Evolutionary conservation across 306 rosid genomes (phyloP), one percentile per base, ranked within the genome.

Genomic region (Gastrolobium villosum): DNA sequence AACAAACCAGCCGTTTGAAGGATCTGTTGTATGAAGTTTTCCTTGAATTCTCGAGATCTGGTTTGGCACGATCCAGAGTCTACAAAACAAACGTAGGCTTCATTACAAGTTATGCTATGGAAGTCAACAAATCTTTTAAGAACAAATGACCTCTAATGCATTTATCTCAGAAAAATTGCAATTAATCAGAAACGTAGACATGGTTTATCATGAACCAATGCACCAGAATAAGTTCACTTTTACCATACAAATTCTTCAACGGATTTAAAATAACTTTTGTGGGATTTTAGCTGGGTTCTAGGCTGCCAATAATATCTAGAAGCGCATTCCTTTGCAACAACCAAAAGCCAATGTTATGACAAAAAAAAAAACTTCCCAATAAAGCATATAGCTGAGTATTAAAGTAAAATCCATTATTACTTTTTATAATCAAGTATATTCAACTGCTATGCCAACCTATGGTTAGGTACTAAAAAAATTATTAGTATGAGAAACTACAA

Each of bases 61-160:
- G 96, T 86, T 88, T 94, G 10, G 98, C 98, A 75, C 97, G 97
- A 84, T 84, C 97, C 59, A 94, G 79, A 82, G 96, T 89, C 96
- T 94, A 64, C 80, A 81, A 45, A 76, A 70, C 62, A 80, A 43
- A 69, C 5, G 6, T 13, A 62, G 20, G 36, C 41, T 70, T 45
- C 36, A 13, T 75, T 41, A 66, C 65, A 65, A 30, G 50, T 43
- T 65, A 74, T 13, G 40, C 70, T 20, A 4, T 6, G n/a, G 13
- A 69, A 56, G 10, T 62, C 32, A 31, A 74, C 11, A 76, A 74
- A 78, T 45, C 32, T 6, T 26, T 37, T 0, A 61, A 39, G 44
- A 55, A 48, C 56, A 59, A 77, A 63, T 28, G 52, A 35, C 48
- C 61, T 31, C 73, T 39, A 34, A 62, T 55, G 79, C 57, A 59